Conservation (phyloP, 345 rosid species). For the Ceriops tagal region DNA sequence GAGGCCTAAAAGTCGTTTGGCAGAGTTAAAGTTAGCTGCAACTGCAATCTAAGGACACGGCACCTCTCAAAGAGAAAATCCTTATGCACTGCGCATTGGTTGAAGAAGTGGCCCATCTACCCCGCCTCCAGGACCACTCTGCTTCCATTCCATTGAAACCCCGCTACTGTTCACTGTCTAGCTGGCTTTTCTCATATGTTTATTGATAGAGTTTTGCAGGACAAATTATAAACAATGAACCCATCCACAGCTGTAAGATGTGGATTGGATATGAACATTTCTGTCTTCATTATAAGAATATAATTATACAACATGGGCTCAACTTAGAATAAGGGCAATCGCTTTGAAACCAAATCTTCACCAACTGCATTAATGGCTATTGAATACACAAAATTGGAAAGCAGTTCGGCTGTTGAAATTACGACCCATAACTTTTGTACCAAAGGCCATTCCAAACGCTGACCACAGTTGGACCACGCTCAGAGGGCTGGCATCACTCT, state of each 20-base stretch:
- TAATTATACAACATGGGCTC: too few relatives aligned
- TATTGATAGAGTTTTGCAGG: background rate
- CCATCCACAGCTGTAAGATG: too few relatives aligned
- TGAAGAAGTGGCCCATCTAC: background rate
- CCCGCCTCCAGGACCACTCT: slow-evolving; percentile 30
- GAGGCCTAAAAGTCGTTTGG: slow-evolving; percentile 15
- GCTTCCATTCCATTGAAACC: slow-evolving; percentile 5
- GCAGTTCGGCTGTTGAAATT: background rate
- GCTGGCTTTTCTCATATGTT: background rate
- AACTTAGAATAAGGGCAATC: background rate
- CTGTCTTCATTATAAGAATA: too few relatives aligned
- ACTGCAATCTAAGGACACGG: background rate
- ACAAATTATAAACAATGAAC: too few relatives aligned
- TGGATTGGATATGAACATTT: too few relatives aligned
- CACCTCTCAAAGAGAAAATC: slow-evolving; percentile 7
- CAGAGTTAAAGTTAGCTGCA: background rate
- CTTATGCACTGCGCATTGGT: background rate
- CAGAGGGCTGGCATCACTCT: background rate
- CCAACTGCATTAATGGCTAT: background rate
- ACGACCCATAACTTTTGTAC: background rate
- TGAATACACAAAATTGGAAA: background rate
- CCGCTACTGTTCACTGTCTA: slow-evolving; percentile 8
- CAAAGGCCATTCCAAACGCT: background rate
- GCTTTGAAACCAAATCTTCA: background rate
- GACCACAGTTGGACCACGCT: background rate